Evolutionary conservation across 1,284 basidiomycete species (phyloP).

Genomic region (Ganoderma sp.): DNA sequence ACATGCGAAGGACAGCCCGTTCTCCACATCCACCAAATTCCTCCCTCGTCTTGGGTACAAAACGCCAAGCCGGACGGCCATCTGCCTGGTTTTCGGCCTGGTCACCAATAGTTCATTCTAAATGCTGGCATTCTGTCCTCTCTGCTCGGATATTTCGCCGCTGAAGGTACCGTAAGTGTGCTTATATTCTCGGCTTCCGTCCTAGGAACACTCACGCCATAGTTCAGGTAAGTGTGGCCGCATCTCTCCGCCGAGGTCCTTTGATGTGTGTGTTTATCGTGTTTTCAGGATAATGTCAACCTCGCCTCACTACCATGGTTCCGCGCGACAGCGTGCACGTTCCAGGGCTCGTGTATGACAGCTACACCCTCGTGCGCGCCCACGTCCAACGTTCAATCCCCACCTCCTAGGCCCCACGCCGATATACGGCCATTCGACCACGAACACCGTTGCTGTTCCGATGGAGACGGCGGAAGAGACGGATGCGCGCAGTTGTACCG

Average conservation of each 20-base stretch:
- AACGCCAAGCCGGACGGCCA: too few species aligned
- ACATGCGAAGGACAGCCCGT: too few species aligned
- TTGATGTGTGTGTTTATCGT: not conserved
- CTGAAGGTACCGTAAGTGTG: not conserved
- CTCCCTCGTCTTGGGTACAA: too few species aligned
- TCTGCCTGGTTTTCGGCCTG: not conserved
- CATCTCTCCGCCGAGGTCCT: not conserved
- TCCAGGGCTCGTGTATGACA: not conserved
- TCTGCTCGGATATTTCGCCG: not conserved
- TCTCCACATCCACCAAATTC: too few species aligned
- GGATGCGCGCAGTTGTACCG: not conserved
- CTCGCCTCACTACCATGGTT: not conserved
- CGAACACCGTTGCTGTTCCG: not conserved
- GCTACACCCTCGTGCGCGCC: not conserved
- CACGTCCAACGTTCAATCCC: not conserved
- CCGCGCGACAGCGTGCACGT: not conserved
- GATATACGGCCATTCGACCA: not conserved
- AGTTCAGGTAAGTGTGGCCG: not conserved
- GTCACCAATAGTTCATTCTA: not conserved
- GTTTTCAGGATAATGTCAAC: not conserved
- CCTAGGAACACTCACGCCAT: not conserved
- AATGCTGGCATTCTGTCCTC: not conserved
- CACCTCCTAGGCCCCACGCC: too few species aligned
- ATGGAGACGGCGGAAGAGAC: not conserved
- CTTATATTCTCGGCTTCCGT: not conserved